phyloP scores from a whole-genome alignment of 2,329 filamentous ascomycete genomes.

The Epichloe amarillans region DNA sequence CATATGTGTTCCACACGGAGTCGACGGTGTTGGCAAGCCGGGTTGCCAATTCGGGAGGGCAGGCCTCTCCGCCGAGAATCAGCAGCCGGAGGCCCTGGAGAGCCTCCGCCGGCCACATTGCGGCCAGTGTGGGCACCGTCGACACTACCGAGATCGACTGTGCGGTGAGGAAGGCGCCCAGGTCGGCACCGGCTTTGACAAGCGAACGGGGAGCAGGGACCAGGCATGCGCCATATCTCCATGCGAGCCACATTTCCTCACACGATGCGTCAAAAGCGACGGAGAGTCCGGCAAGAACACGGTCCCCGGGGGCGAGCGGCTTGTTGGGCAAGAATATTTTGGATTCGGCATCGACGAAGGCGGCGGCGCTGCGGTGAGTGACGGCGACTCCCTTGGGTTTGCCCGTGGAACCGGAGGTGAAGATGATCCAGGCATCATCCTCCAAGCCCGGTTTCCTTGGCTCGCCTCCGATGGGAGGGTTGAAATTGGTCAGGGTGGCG shows the following conservation, averaged over 20 bases:
- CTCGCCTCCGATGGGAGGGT: background rate
- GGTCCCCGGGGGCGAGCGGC: slow-evolving; percentile 11
- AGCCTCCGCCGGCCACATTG: slow-evolving; percentile 11
- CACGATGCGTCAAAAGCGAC: slow-evolving; percentile 13
- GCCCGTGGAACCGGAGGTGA: slow-evolving; percentile 12
- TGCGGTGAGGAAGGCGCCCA: slow-evolving; percentile 9
- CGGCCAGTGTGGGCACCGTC: slow-evolving; percentile 12
- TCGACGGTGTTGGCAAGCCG: slow-evolving; percentile 9
- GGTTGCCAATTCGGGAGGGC: slow-evolving; percentile 9
- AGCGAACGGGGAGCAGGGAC: slow-evolving; percentile 11
- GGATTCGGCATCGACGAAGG: slow-evolving; percentile 13
- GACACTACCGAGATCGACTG: slow-evolving; percentile 12
- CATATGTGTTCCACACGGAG: slow-evolving; percentile 14
- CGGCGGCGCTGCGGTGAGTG: slow-evolving; percentile 12
- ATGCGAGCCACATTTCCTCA: slow-evolving; percentile 14
- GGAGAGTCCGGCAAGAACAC: slow-evolving; percentile 11
- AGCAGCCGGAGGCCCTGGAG: slow-evolving; percentile 10
- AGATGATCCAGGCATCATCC: slow-evolving; percentile 14
- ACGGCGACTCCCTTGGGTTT: slow-evolving; percentile 14
- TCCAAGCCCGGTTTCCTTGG: slow-evolving; percentile 5
- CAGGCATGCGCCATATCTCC: slow-evolving; percentile 11
- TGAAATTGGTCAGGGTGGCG: slow-evolving; percentile 6
- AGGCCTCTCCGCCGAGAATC: slow-evolving; percentile 14
- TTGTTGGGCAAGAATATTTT: slow-evolving; percentile 8
- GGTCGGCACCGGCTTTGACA: slow-evolving; percentile 11